Evolutionary conservation across 768 basidiomycete genomes (phyloP), one percentile per base, ranked within the genome.

Genomic region (Leccinum uliginosum): DNA sequence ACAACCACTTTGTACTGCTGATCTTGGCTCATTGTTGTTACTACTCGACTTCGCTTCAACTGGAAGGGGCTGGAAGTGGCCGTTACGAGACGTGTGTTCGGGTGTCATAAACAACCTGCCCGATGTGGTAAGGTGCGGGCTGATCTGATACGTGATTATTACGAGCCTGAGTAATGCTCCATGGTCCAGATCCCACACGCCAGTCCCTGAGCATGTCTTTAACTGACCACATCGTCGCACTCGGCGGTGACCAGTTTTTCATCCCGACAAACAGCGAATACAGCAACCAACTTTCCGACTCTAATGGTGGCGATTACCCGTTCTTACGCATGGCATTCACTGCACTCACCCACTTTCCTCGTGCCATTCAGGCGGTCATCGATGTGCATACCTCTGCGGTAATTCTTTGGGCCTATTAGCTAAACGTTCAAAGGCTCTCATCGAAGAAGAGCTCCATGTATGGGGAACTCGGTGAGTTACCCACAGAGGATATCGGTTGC

Each of bases 351-450:
- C 15, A 27, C 11, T 34, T 52, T 55, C 38, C 56, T 57, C 43
- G 50, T 52, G 43, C 48, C 47, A 54, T 62, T 21, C 59, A 76
- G 73, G 71, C 78, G 82, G 83, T 50, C 70, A 67, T 54, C 74
- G 77, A 54, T 86, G 84, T 70, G 83, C 86, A 32, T 99, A 99
- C 72, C 84, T 99, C 51, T 95, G 92, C 69, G 97, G 97, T 32
- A 98, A 99, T 75, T 98, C 94, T 24, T 81, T 98, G 10, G 97
- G 97, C 4, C 78, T 88, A 54, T 76, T 91, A 65, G 83, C 90
- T 45, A 91, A 85, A 69, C 78, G 83, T 35, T 89, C 94, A 29
- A 80, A 81, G 60, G 69, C 78, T 58, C 77, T 94, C 45, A 76
- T 98, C 15, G 75, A 88, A 59, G 83, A 96, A 71, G 97, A 99